Evolutionary conservation across 2,329 filamentous ascomycete species (phyloP).

Genomic region (Nothomitra cinnamomea): DNA sequence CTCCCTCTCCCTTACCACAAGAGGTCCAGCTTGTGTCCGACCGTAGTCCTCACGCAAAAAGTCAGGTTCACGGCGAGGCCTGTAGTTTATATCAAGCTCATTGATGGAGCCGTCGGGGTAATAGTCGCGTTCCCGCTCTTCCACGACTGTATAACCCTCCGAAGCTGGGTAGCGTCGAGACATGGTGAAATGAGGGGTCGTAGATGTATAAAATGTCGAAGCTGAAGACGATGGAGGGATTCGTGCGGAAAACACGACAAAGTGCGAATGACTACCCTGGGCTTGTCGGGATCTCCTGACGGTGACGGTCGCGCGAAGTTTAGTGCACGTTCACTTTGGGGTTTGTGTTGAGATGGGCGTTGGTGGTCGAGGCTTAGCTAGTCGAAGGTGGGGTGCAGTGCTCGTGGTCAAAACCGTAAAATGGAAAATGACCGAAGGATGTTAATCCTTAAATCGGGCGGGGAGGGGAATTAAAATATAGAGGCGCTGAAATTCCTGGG

Average conservation of each 20-base stretch:
- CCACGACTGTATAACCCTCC: constrained; percentile 23
- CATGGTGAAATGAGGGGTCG: constrained; percentile 17
- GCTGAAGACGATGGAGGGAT: not conserved
- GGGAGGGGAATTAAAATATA: too few species aligned
- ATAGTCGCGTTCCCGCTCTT: constrained; percentile 32
- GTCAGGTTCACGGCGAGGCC: constrained; percentile 26
- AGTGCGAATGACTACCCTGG: too few species aligned
- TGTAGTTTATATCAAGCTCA: constrained; percentile 27
- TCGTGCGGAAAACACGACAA: not conserved
- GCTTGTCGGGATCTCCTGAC: too few species aligned
- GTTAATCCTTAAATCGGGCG: too few species aligned
- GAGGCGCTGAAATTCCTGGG: too few species aligned
- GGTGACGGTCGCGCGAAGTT: too few species aligned
- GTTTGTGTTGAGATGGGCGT: too few species aligned
- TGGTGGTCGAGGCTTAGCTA: too few species aligned
- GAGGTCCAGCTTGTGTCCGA: constrained; percentile 24
- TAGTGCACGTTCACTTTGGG: too few species aligned
- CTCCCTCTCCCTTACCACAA: constrained; percentile 23
- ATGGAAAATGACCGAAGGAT: too few species aligned
- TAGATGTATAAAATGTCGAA: not conserved
- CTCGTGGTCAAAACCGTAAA: too few species aligned
- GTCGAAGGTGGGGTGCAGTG: too few species aligned
- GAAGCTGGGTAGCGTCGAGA: constrained; percentile 28
- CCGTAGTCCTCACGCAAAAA: constrained; percentile 34
- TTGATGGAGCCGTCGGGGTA: constrained; percentile 32